phyloP scores from a whole-genome alignment of 2,329 filamentous ascomycete species.

The Rhexocercosporidium sp. region DNA sequence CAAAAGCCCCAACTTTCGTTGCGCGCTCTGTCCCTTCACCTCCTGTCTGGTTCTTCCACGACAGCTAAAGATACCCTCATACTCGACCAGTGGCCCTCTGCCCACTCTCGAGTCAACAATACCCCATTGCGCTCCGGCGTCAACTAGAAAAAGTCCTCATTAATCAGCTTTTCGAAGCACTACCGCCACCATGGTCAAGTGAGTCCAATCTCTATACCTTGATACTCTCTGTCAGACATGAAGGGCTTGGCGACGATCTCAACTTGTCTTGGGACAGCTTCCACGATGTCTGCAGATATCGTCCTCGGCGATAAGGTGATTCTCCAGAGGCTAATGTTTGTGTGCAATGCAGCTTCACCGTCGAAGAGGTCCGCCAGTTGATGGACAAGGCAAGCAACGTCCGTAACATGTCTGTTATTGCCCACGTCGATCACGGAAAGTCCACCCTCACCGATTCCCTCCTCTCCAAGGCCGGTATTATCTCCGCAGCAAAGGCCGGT shows the following conservation, averaged over 20 bases:
- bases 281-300: constrained; percentile 16
- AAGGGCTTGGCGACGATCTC: constrained; percentile 12
- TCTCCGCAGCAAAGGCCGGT: constrained; percentile 96
- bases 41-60: constrained; percentile 37
- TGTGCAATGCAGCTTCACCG: constrained; percentile 80
- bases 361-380: constrained; percentile 84
- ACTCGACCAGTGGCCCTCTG: constrained; percentile 32
- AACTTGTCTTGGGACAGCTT: constrained; percentile 1
- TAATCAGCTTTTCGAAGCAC: constrained; percentile 53
- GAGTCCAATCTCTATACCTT: constrained; percentile 58
- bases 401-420: constrained; percentile 99
- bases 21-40: constrained; percentile 32
- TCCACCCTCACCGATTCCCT: constrained; percentile 99
- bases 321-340: constrained; percentile 53
- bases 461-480: constrained; percentile 99
- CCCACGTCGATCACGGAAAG: constrained; percentile 99
- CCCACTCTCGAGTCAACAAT: constrained; percentile 34
- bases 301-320: constrained; percentile 29
- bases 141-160: constrained; percentile 35
- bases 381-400: constrained; percentile 82
- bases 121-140: constrained; percentile 34
- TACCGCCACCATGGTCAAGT: constrained; percentile 99
- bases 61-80: constrained; percentile 37
- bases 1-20: constrained; percentile 37
- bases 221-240: not conserved